Evolutionary conservation across 768 basidiomycete genomes (phyloP), one percentile per base, ranked within the genome.

Genomic region (Xerocomellus chrysenteron): DNA sequence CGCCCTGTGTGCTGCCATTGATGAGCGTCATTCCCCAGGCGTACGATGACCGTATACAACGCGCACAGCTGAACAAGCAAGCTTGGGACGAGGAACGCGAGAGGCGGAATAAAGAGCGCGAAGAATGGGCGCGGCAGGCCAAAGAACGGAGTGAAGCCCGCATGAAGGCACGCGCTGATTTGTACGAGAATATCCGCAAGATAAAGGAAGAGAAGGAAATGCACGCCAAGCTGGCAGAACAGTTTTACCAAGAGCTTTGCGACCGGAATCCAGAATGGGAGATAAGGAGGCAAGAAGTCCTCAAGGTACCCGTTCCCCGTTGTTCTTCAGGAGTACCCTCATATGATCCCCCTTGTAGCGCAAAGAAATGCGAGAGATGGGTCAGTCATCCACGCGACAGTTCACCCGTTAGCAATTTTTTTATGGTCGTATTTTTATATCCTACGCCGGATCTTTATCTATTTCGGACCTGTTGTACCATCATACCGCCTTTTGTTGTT

Each of bases 241-340:
- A 82, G 41, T 77, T 87, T 64, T 74, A 87, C 46, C 75, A 80
- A 40, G 81, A 82, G 40, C 75, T 88, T 55, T 74, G 81, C 54
- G 73, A 78, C 40, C 68, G 74, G 52, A 83, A 81, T 62, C 86
- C 87, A 37, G 86, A 86, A 56, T 85, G 86, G 81, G 79, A 82
- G 57, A 75, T 75, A 21, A 78, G 87, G 51, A 76, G 77, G 66
- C 76, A 76, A 62, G 79, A 78, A 52, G 77, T 77, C 4, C 73
- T 81, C 58, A 74, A 78, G 74, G 86, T 85, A 58, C 75, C 28
- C n/a, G 41, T 17, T n/a, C 52, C 51, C 19, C 47, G 26, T 52
- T 17, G n/a, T 39, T 47, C 16, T 49, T 17, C 47, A 40, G 19
- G 30, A 24, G 28, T 35, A 32, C 33, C 57, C 58, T 64, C 21